These are phyloP conservation scores for Sporothrix protearum DNA, from an alignment of 2,329 filamentous ascomycete species.

Conservation along the genomic window DNA sequence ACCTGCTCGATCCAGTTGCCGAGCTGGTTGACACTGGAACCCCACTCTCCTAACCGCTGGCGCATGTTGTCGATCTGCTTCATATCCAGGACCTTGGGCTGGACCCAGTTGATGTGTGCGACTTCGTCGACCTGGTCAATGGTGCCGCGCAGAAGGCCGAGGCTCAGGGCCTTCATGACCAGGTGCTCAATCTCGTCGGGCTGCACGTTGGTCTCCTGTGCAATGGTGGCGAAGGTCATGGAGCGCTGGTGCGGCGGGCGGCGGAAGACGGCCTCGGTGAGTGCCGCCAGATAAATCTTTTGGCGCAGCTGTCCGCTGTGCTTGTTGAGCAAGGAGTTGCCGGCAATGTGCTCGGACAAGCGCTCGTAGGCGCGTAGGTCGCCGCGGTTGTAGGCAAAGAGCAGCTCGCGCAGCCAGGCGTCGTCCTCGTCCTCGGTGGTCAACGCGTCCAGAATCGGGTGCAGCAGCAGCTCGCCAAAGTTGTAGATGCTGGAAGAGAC, in stretches of 20 bases:
- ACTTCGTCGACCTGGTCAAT: constrained; percentile 96
- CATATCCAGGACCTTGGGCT: constrained; percentile 96
- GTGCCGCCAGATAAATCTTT: constrained; percentile 94
- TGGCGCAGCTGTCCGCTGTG: constrained; percentile 85
- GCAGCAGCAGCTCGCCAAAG: constrained; percentile 96
- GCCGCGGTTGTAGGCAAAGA: constrained; percentile 96
- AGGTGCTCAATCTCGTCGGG: constrained; percentile 93
- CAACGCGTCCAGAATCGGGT: constrained; percentile 89
- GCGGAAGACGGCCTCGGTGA: constrained; percentile 95
- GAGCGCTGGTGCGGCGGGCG: constrained; percentile 91
- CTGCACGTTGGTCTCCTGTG: constrained; percentile 86
- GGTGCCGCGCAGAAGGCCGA: constrained; percentile 83
- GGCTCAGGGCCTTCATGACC: constrained; percentile 97
- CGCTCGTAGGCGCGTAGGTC: constrained; percentile 84
- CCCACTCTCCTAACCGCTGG: constrained; percentile 84
- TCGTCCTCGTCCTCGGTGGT: constrained; percentile 43
- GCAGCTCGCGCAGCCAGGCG: constrained; percentile 83
- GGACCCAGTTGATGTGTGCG: constrained; percentile 96
- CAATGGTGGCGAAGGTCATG: constrained; percentile 87
- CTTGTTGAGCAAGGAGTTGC: constrained; percentile 73
- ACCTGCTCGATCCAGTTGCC: constrained; percentile 95
- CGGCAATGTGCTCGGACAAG: constrained; percentile 73
- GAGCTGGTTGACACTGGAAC: constrained; percentile 89
- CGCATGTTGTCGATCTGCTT: constrained; percentile 93
- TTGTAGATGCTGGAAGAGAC: constrained; percentile 98